Evolutionary conservation across 176 grass and related monocot genomes (phyloP), one percentile per base, ranked within the genome.

Genomic region (Puccinellia tenuiflora): DNA sequence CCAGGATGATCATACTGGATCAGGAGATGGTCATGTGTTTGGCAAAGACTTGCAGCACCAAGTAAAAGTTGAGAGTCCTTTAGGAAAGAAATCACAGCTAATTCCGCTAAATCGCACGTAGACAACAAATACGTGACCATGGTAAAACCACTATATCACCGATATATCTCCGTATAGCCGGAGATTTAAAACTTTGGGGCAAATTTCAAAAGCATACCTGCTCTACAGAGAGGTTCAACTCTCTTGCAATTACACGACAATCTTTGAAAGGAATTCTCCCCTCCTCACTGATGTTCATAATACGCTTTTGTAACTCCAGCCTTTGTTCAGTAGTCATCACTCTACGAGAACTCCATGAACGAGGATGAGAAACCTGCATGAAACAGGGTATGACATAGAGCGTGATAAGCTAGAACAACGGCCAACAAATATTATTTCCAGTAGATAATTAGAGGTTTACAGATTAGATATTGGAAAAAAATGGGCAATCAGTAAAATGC

Each of bases 301-400:
- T 50, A 78, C 66, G 87, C 31, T 91, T 83, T 64, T 93, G 80
- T 56, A 98, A 68, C 75, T 93, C 92, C 54, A 86, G 62, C 26
- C 93, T 80, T 75, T 98, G 96, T 64, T 95, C 96, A 74, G 80
- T 81, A 90, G 79, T 95, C 96, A 98, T 95, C 55, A 98, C 87
- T 88, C 91, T 91, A 87, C 91, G 40, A 83, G 90, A 90, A 84
- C 92, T 84, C 96, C 96, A 98, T 21, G 96, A 85, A 69, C 93
- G 93, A 75, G 62, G 84, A 75, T 85, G 88, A 85, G 83, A 93
- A 75, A 93, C 89, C 96, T 98, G 64, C 61, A 84, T 57, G 29
- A 21, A 63, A 83, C 56, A 85, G 3, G 14, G 68, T 38, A 20
- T 17, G 21, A 39, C 14, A 42, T 25, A 69, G 15, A 68, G 6